Evolutionary conservation across 495 filamentous ascomycete genomes (phyloP).

Genomic region (Physcia stellaris): DNA sequence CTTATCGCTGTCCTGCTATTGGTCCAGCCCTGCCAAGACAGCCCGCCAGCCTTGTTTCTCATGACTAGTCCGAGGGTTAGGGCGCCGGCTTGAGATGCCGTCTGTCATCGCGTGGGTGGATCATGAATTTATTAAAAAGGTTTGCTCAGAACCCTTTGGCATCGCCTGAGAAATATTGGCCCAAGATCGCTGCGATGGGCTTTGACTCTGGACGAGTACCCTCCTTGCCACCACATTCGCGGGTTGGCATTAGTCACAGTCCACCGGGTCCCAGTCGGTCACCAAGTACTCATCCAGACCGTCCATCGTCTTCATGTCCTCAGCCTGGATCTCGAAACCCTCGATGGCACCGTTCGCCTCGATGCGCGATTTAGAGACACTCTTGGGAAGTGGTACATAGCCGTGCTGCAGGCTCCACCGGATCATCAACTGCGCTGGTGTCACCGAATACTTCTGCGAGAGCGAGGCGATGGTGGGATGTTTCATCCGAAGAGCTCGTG

Average conservation of each 20-base stretch:
- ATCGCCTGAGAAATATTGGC: too few relatives aligned
- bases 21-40: too few relatives aligned
- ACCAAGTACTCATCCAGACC: conserved; percentile 33
- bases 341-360: conserved; percentile 41
- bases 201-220: too few relatives aligned
- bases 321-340: conserved; percentile 50
- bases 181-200: too few relatives aligned
- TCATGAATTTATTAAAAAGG: too few relatives aligned
- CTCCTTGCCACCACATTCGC: too few relatives aligned
- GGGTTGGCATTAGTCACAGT: conserved; percentile 14
- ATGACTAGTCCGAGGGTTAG: too few relatives aligned
- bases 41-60: too few relatives aligned
- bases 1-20: too few relatives aligned
- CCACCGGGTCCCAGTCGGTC: conserved; percentile 36
- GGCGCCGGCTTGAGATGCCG: too few relatives aligned
- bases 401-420: conserved; percentile 58
- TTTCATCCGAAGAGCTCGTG: conserved; percentile 40
- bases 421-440: conserved; percentile 48
- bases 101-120: too few relatives aligned
- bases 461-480: conserved; percentile 36
- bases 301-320: conserved; percentile 15
- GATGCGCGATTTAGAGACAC: conserved; percentile 51
- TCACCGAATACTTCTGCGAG: conserved; percentile 42
- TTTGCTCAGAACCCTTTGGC: too few relatives aligned
- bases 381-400: conserved; percentile 64